phyloP scores from a whole-genome alignment of 768 basidiomycete genomes.

The Lentinula edodes region DNA sequence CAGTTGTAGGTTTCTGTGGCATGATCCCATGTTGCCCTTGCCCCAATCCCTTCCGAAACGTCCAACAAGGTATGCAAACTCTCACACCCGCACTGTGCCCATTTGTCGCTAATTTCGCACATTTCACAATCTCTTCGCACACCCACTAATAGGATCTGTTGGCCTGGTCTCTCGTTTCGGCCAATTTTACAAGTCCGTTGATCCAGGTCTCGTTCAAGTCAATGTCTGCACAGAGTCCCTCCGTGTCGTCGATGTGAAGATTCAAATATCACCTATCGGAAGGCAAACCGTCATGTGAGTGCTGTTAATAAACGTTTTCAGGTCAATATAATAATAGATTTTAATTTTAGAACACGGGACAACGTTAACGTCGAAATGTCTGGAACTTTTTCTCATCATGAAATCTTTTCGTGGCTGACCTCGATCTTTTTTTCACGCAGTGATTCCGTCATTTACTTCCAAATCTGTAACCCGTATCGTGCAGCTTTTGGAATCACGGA shows the following conservation, averaged over 20 bases:
- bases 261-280: slow-evolving; percentile 88
- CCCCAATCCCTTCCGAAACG: slow-evolving; percentile 82
- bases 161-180: slow-evolving; percentile 92
- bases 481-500: slow-evolving; percentile 93
- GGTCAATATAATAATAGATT: not conserved
- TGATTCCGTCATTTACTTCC: slow-evolving; percentile 92
- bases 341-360: slow-evolving; percentile 63
- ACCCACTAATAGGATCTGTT: slow-evolving; percentile 60
- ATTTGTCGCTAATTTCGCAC: slow-evolving; percentile 2
- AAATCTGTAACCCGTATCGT: slow-evolving; percentile 85
- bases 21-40: slow-evolving; percentile 80
- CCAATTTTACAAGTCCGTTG: slow-evolving; percentile 93
- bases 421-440: slow-evolving; percentile 28
- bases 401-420: slow-evolving; percentile 1
- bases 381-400: slow-evolving; percentile 19
- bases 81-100: slow-evolving; percentile 1
- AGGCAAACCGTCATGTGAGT: slow-evolving; percentile 76
- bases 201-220: slow-evolving; percentile 87
- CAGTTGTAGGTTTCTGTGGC: slow-evolving; percentile 60
- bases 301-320: not conserved
- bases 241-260: slow-evolving; percentile 88
- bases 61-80: slow-evolving; percentile 62
- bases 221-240: slow-evolving; percentile 93
- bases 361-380: slow-evolving; percentile 95
- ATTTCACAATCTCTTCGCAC: slow-evolving; percentile 15